Conservation (phyloP, 2,329 filamentous ascomycete species). For the Calonectria ilicicola region DNA sequence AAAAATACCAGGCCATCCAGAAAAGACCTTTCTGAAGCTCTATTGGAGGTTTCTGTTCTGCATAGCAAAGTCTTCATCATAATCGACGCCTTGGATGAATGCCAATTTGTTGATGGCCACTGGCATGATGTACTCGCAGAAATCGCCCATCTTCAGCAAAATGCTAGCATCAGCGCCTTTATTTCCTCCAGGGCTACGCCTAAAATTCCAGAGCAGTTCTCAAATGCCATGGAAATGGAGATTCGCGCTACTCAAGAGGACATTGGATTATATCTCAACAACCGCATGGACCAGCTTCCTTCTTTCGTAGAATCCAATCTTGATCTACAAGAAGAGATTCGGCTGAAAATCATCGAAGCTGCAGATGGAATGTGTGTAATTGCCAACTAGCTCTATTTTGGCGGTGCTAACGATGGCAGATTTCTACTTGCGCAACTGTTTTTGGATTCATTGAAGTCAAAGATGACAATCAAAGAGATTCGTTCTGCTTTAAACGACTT, state of each 20-base stretch:
- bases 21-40: neutral
- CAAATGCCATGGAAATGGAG: neutral
- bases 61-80: neutral
- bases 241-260: neutral
- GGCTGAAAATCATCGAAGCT: neutral
- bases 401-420: neutral
- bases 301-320: neutral
- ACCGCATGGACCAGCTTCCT: neutral
- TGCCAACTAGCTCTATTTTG: no score
- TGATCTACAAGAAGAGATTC: constrained; percentile 19
- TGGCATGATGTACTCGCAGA: neutral
- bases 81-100: constrained; percentile 16
- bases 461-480: constrained; percentile 28
- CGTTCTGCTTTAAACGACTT: constrained; percentile 43
- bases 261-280: constrained; percentile 1
- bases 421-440: constrained; percentile 35
- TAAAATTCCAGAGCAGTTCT: neutral
- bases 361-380: constrained; percentile 18
- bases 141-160: neutral
- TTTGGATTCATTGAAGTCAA: constrained; percentile 28
- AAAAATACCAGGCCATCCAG: neutral
- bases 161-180: neutral
- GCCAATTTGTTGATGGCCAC: neutral
- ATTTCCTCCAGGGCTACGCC: neutral
- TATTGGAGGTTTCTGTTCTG: neutral